These are phyloP conservation scores for Anacardium occidentale DNA, from an alignment of 345 rosid species.

Conservation along the genomic window DNA sequence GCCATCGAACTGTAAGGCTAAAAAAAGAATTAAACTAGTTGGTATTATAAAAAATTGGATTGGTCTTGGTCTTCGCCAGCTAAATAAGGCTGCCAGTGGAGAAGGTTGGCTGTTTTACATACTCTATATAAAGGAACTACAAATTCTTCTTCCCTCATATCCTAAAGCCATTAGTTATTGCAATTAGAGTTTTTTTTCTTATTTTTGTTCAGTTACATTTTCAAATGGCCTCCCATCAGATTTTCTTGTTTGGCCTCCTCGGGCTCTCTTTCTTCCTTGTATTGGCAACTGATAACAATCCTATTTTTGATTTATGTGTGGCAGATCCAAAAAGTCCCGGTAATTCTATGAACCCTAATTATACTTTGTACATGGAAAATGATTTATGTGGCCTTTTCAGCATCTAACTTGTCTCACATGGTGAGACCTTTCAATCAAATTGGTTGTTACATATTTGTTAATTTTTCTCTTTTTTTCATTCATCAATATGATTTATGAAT, in stretches of 20 bases:
- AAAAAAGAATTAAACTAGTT: not conserved
- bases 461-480: too few species aligned
- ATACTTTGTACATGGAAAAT: too few species aligned
- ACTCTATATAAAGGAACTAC: not conserved
- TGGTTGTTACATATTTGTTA: too few species aligned
- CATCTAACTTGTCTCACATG: too few species aligned
- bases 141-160: not conserved
- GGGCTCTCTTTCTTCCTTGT: not conserved
- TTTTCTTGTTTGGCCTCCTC: not conserved
- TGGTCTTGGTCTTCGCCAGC: not conserved
- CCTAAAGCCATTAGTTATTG: not conserved
- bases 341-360: not conserved
- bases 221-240: slow-evolving; percentile 1
- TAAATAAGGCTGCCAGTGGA: not conserved
- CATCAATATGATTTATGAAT: too few species aligned
- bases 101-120: not conserved
- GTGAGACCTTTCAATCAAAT: too few species aligned
- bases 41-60: not conserved
- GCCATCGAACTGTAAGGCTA: not conserved
- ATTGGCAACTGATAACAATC: not conserved
- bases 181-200: not conserved
- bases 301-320: not conserved
- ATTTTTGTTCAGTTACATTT: not conserved
- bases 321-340: not conserved
- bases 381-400: too few species aligned